phyloP scores from a whole-genome alignment of 352 stramenopile genomes.

The Phytopythium litorale region DNA sequence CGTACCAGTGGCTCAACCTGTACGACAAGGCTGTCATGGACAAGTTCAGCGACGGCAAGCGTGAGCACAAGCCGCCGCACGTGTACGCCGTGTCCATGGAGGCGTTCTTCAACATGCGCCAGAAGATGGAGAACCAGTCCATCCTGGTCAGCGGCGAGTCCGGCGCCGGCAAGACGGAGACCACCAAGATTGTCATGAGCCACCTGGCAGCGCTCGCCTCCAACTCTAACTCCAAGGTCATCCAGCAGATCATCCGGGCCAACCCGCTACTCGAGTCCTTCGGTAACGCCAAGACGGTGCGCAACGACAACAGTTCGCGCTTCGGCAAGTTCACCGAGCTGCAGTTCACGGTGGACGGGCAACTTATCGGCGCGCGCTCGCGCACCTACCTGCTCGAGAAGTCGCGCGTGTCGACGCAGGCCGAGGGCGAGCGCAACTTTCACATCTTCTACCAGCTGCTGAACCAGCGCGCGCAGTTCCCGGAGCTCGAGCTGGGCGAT shows the following conservation, averaged over 20 bases:
- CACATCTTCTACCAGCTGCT: conserved; percentile 94
- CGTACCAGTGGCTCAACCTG: conserved; percentile 84
- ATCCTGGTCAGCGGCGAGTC: conserved; percentile 95
- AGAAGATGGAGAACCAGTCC: conserved; percentile 86
- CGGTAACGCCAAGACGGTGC: conserved; percentile 83
- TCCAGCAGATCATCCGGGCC: conserved; percentile 94
- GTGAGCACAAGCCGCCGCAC: conserved; percentile 73
- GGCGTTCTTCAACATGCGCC: conserved; percentile 79
- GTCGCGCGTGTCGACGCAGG: conserved; percentile 86
- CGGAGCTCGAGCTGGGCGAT: conserved; percentile 47
- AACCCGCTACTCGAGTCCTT: conserved; percentile 87
- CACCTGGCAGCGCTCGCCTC: conserved; percentile 86
- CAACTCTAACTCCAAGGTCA: conserved; percentile 87
- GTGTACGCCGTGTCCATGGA: conserved; percentile 88
- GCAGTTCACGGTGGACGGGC: conserved; percentile 68
- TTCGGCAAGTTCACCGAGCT: conserved; percentile 89
- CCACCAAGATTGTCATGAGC: conserved; percentile 95
- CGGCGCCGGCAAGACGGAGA: conserved; percentile 96
- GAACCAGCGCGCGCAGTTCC: conserved; percentile 48
- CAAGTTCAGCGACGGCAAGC: conserved; percentile 65
- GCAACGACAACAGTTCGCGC: conserved; percentile 84
- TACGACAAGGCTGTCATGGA: conserved; percentile 75
- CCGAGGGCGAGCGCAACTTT: conserved; percentile 88
- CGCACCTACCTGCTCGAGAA: conserved; percentile 93
- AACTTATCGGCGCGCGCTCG: conserved; percentile 76